A percentile compares a stretch with the other conserved stretches of the same genome.
These are phyloP conservation scores for Ceratobasidium sp. DNA, from an alignment of 1,284 basidiomycete species.

Conservation along the genomic window DNA sequence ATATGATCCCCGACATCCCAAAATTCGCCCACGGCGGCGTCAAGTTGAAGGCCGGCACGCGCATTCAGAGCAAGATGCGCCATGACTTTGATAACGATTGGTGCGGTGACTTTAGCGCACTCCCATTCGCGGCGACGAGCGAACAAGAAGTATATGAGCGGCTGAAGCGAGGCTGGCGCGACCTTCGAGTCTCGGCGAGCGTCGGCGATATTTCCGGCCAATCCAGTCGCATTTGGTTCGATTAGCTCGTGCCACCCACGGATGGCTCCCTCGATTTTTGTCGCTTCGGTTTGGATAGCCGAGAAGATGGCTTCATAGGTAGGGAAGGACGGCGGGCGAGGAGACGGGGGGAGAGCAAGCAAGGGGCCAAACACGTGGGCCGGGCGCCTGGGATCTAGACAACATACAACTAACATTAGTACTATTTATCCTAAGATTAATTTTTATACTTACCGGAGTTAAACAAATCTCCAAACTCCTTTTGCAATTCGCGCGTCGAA, in stretches of 20 bases:
- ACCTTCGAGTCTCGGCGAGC: neutral
- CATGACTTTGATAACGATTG: neutral
- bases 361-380: constrained; percentile 3
- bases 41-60: neutral
- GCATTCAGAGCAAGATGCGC: neutral
- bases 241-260: neutral
- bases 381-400: neutral
- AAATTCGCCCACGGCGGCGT: neutral
- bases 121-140: neutral
- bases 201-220: too few relatives aligned
- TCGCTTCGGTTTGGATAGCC: neutral
- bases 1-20: neutral
- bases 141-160: neutral
- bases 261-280: neutral
- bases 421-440: neutral
- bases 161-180: neutral
- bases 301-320: neutral
- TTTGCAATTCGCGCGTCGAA: neutral
- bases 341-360: neutral
- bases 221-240: neutral
- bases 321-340: neutral
- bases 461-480: neutral
- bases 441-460: neutral
- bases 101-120: neutral
- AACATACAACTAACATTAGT: neutral